Evolutionary conservation across 1,284 basidiomycete species (phyloP).

Genomic region (Coriolopsis trogii): DNA sequence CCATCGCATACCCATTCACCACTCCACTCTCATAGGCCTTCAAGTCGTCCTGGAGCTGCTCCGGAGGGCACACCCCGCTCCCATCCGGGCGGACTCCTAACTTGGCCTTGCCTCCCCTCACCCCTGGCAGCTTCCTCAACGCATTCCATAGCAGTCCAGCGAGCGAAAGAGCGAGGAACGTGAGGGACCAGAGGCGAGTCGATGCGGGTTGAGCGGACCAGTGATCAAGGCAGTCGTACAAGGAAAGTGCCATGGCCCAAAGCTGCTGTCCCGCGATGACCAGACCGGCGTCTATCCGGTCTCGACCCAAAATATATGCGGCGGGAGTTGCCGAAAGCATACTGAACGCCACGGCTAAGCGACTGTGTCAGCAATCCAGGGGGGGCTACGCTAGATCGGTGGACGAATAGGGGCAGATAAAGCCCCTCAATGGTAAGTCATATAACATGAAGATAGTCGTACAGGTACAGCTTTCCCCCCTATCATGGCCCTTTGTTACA

Average conservation of each 20-base stretch:
- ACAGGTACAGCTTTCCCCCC: too few species aligned
- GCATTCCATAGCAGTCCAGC: constrained; percentile 6
- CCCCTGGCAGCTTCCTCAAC: neutral
- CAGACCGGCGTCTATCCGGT: too few species aligned
- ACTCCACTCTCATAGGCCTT: constrained; percentile 4
- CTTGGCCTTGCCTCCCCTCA: neutral
- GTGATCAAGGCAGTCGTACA: constrained; percentile 3
- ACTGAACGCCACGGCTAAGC: too few species aligned
- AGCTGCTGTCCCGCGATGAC: too few species aligned
- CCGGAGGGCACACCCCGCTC: constrained; percentile 9
- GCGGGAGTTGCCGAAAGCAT: too few species aligned
- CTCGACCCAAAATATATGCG: too few species aligned
- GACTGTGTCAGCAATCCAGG: too few species aligned
- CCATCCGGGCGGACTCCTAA: neutral
- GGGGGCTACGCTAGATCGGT: too few species aligned
- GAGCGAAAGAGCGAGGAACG: constrained; percentile 11
- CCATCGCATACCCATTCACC: constrained; percentile 10
- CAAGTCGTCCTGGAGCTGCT: constrained; percentile 16
- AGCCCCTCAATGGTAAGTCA: too few species aligned
- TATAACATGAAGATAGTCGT: too few species aligned
- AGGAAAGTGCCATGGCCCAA: constrained; percentile 16
- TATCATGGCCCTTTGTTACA: too few species aligned
- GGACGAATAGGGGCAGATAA: too few species aligned
- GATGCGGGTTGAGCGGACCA: constrained; percentile 1
- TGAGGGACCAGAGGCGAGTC: constrained; percentile 12